Conservation (phyloP, 345 rosid species). For the Euphorbia peplus region DNA sequence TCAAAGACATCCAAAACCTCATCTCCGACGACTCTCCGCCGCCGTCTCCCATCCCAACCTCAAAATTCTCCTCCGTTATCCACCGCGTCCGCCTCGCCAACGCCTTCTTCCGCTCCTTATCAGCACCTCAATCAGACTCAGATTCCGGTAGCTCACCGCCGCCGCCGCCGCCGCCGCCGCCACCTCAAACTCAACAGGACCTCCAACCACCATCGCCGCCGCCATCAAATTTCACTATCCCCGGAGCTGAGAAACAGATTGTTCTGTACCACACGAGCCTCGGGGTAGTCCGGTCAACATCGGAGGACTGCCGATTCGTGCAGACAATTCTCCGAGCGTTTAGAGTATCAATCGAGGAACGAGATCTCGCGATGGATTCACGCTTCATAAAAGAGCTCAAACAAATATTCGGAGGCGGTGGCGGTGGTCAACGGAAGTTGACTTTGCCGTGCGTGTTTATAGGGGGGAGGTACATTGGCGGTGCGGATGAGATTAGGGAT, state of each 20-base stretch:
- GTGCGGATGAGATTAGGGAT: slow-evolving; percentile 74
- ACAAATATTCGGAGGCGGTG: slow-evolving; percentile 34
- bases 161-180: background rate
- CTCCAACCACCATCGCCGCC: slow-evolving; percentile 6
- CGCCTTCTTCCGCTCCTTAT: slow-evolving; percentile 38
- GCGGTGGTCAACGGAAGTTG: slow-evolving; percentile 26
- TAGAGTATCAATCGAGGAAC: slow-evolving; percentile 60
- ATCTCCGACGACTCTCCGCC: slow-evolving; percentile 16
- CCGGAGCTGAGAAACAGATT: slow-evolving; percentile 36
- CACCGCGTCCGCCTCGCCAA: slow-evolving; percentile 57
- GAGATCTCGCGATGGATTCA: slow-evolving; percentile 72
- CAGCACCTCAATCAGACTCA: slow-evolving; percentile 9
- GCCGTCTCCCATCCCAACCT: slow-evolving; percentile 22
- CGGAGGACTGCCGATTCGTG: slow-evolving; percentile 62
- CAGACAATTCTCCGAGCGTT: slow-evolving; percentile 53
- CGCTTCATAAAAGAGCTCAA: slow-evolving; percentile 52
- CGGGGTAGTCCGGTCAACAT: slow-evolving; percentile 64
- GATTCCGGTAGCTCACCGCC: background rate
- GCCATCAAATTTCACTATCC: slow-evolving; percentile 18
- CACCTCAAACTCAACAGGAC: background rate
- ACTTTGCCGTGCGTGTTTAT: slow-evolving; percentile 74
- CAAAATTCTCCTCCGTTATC: slow-evolving; percentile 39
- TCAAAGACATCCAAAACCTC: slow-evolving; percentile 19
- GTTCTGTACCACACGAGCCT: slow-evolving; percentile 79
- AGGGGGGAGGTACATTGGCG: slow-evolving; percentile 79